Evolutionary conservation across 176 grass and related monocot genomes (phyloP), one percentile per base, ranked within the genome.

Genomic region (Poa annua): DNA sequence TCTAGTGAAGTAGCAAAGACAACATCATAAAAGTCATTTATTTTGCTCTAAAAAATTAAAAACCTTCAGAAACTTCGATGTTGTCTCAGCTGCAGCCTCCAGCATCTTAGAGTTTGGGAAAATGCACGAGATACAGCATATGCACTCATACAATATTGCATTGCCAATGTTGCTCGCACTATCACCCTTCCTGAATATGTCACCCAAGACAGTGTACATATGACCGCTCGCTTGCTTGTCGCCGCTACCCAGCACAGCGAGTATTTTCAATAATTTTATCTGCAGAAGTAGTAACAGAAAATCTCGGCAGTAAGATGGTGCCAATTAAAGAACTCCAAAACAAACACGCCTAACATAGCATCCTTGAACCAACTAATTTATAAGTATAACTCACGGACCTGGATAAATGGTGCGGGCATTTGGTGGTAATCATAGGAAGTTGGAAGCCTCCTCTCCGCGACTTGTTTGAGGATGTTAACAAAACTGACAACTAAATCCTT

Each of bases 21-120:
- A 51, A 6, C 16, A 49, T 16, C n/a, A 69, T 45, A 8, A 53
- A 41, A 55, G 7, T 12, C 26, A 73, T 8, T 63, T 80, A 21
- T 47, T 12, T n/a, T 25, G 16, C 13, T 16, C 39, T 41, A 66
- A 21, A 41, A 59, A 85, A 12, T 52, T 33, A 55, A 79, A 71
- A 86, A 93, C 97, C 97, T 99, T 99, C 64, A 99, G 79, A 90
- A 99, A 99, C 72, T 96, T 99, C 3, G 97, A 99, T 81, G 97
- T 99, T 54, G 97, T 89, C 81, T 96, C 97, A 82, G 89, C 91
- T 81, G 97, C 97, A 76, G 97, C 89, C 45, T 92, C 97, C 50
- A 99, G 78, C 81, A 92, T 77, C 88, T 99, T 99, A 77, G 91
- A 55, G 82, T 94, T 99, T 41, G 97, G 91, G 72, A 92, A 96